These are phyloP conservation scores for Leccinum pachyderme DNA, from an alignment of 1,284 basidiomycete species.

Conservation along the genomic window DNA sequence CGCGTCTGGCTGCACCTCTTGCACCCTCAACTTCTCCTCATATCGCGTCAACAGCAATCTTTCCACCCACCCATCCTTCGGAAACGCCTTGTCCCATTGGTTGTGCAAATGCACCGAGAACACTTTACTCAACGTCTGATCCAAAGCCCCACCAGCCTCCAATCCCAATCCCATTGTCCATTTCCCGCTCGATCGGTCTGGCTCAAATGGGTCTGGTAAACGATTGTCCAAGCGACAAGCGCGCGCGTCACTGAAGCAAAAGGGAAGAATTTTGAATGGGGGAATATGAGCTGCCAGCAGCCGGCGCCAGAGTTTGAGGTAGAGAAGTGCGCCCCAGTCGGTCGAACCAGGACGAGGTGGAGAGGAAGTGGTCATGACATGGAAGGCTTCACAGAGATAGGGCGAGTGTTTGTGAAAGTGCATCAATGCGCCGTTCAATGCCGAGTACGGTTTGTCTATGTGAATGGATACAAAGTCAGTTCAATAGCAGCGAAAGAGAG, in stretches of 20 bases:
- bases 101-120: slow-evolving; percentile 92
- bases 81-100: slow-evolving; percentile 87
- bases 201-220: slow-evolving; percentile 84
- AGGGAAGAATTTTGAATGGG: slow-evolving; percentile 89
- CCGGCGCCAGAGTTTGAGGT: slow-evolving; percentile 86
- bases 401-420: slow-evolving; percentile 86
- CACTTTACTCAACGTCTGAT: slow-evolving; percentile 63
- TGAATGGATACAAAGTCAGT: neutral
- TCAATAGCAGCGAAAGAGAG: neutral
- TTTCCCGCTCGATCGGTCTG: slow-evolving; percentile 38
- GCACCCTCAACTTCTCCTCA: slow-evolving; percentile 40
- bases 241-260: slow-evolving; percentile 88
- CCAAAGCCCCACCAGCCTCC: slow-evolving; percentile 64
- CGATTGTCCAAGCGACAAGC: slow-evolving; percentile 87
- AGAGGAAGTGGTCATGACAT: slow-evolving; percentile 76
- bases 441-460: slow-evolving; percentile 81
- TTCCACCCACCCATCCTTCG: slow-evolving; percentile 78
- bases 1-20: neutral
- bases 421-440: slow-evolving; percentile 92
- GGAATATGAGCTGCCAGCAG: slow-evolving; percentile 68
- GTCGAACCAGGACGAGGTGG: slow-evolving; percentile 77
- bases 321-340: slow-evolving; percentile 90
- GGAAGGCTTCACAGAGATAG: slow-evolving; percentile 93
- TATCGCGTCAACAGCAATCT: slow-evolving; percentile 67
- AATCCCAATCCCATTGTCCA: slow-evolving; percentile 60